Evolutionary conservation across 108 stramenopile genomes (phyloP), one percentile per base, ranked within the genome.

Genomic region (Cylindrotheca closterium): DNA sequence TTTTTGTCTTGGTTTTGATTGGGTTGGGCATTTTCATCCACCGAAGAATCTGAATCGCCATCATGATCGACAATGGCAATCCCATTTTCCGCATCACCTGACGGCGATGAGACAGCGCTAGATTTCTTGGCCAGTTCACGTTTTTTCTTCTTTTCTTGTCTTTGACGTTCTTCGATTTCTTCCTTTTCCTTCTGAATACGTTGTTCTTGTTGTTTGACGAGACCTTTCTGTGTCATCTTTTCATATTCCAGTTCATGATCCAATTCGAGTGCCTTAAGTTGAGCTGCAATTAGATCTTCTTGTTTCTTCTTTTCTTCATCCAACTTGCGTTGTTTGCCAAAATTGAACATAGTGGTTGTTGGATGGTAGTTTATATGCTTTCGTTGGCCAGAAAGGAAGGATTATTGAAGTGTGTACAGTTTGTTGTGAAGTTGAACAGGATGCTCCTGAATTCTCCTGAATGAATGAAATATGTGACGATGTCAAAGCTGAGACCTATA

Each of bases 211-310:
- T 32, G 49, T 3, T 22, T 29, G 23, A 63, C 52, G 17, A 63
- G 51, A n/a, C 63, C 63, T 51, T 52, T 51, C 48, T 63, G 63
- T 8, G 63, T 63, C 63, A 63, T 51, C 25, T 46, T 63, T 63
- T 63, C 47, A 51, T 47, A 24, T 52, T 63, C 28, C 29, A 52
- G 22, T 63, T 63, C 63, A 52, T 63, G 63, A 29, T 63, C 63
- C 8, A 63, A 5, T 47, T 63, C 47, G 30, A 63, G 32, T 5
- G 29, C 51, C 34, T 52, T 31, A 23, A 63, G 37, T 45, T 63
- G 51, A 7, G 47, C 51, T 3, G 51, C 63, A 52, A 63, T 63
- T 19, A 63, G 22, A 18, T 63, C 25, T 52, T 63, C 63, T 22
- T 52, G 63, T 29, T 7, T 4, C 21, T 50, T 4, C 4, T 51